phyloP scores from a whole-genome alignment of 169 alveolate species.

The Nephromyces sp. region DNA sequence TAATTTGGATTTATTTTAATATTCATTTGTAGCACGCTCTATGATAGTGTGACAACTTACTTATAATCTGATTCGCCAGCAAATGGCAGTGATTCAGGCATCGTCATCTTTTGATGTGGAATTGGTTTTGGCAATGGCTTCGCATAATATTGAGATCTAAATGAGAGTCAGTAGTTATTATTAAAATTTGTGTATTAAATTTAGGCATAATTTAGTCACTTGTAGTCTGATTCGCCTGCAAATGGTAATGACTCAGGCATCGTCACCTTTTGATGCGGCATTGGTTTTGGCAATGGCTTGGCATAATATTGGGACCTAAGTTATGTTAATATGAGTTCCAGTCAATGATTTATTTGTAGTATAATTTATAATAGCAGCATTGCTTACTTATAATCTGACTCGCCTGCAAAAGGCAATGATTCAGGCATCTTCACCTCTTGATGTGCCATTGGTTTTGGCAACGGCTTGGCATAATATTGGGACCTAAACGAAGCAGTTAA shows the following conservation, averaged over 20 bases:
- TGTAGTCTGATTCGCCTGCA: too few relatives aligned
- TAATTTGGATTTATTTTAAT: background rate
- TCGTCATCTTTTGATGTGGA: conserved; percentile 17
- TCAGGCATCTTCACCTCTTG: conserved; percentile 17
- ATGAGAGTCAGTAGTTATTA: background rate
- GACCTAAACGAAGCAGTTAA: too few relatives aligned
- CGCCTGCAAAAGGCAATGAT: conserved; percentile 47
- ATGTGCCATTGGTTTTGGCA: conserved; percentile 31
- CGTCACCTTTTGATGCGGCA: conserved; percentile 25
- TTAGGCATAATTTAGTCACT: conserved; percentile 32
- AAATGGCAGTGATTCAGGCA: conserved; percentile 35
- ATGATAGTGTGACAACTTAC: too few relatives aligned
- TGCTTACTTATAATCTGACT: conserved; percentile 24
- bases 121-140: conserved; percentile 40
- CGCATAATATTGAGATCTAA: conserved; percentile 39
- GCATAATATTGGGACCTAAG: conserved; percentile 47
- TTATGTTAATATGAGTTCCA: too few relatives aligned
- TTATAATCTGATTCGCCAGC: conserved; percentile 36
- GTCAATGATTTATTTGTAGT: too few relatives aligned
- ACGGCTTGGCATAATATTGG: conserved; percentile 47
- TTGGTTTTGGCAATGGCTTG: conserved; percentile 41
- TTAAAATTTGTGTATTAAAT: conserved; percentile 13
- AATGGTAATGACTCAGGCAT: too few relatives aligned
- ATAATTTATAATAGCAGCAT: too few relatives aligned
- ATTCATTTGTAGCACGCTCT: conserved; percentile 34